These are phyloP conservation scores for Ulota crispa DNA, from an alignment of 225 moss, liverwort and hornwort species.

Conservation along the genomic window DNA sequence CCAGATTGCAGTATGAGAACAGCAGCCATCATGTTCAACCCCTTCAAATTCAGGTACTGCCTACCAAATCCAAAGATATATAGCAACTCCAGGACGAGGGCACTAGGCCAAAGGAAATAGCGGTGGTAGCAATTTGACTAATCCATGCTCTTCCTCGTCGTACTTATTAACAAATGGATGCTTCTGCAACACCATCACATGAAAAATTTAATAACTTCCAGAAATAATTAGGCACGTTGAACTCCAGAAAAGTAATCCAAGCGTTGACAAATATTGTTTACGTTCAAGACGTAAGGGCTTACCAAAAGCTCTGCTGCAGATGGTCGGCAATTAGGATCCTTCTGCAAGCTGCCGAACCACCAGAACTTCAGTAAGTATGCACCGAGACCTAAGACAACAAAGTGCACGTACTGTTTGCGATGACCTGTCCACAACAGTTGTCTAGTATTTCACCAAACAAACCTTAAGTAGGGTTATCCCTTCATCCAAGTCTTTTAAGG, in stretches of 20 bases:
- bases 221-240: background rate
- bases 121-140: conserved; percentile 43
- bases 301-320: conserved; percentile 69
- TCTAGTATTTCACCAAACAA: too few relatives aligned
- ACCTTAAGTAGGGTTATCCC: too few relatives aligned
- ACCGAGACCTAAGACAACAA: background rate
- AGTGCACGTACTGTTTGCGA: too few relatives aligned
- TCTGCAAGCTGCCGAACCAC: conserved; percentile 55
- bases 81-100: background rate
- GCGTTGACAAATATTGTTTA: background rate
- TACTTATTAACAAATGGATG: conserved; percentile 51
- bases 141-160: conserved; percentile 32
- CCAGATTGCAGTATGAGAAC: conserved; percentile 25
- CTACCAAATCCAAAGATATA: background rate
- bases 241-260: background rate
- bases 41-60: background rate
- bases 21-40: conserved; percentile 22
- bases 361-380: background rate
- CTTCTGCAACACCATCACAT: conserved; percentile 28
- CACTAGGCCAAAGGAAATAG: conserved; percentile 38
- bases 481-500: too few relatives aligned
- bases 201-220: background rate
- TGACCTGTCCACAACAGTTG: too few relatives aligned
- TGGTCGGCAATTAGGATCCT: conserved; percentile 57
- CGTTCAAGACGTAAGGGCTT: conserved; percentile 7